A percentile compares a stretch with the other conserved stretches of the same genome.
These are phyloP conservation scores for Cyclocybe cylindracea DNA, from an alignment of 768 basidiomycete species.

Conservation along the genomic window DNA sequence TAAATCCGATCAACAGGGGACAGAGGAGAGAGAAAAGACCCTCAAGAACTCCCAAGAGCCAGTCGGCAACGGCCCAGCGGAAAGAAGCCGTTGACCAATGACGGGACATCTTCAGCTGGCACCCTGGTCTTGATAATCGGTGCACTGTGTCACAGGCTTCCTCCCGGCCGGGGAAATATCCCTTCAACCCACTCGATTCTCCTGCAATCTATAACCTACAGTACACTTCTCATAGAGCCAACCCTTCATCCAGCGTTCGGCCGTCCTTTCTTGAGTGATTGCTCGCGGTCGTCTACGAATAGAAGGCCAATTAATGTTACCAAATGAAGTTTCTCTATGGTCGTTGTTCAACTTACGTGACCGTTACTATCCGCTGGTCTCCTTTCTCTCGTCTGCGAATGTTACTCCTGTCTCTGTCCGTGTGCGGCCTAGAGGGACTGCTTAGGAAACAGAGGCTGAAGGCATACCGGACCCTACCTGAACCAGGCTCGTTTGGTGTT, in stretches of 20 bases:
- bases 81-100: too few relatives aligned
- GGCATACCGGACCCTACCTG: slow-evolving; percentile 11
- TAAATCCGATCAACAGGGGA: background rate
- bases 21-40: slow-evolving; percentile 1
- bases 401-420: slow-evolving; percentile 10
- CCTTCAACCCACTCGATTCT: too few relatives aligned
- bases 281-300: too few relatives aligned
- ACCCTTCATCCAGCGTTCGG: too few relatives aligned
- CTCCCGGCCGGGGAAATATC: too few relatives aligned
- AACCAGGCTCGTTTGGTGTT: slow-evolving; percentile 20
- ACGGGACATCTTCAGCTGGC: too few relatives aligned
- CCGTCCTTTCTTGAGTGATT: too few relatives aligned
- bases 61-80: too few relatives aligned
- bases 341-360: background rate
- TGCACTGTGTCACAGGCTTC: too few relatives aligned
- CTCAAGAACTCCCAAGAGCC: background rate
- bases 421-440: slow-evolving; percentile 10
- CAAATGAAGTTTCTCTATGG: too few relatives aligned
- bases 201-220: background rate
- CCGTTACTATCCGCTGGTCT: background rate
- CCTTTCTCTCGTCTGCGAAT: slow-evolving; percentile 1
- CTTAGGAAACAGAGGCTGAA: background rate
- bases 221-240: background rate
- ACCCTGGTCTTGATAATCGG: too few relatives aligned
- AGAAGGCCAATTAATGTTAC: too few relatives aligned